Percentiles rank a stretch among this genome's conserved stretches.
These are phyloP conservation scores for Penicillium diatomitis DNA, from an alignment of 495 filamentous ascomycete genomes.

Conservation along the genomic window DNA sequence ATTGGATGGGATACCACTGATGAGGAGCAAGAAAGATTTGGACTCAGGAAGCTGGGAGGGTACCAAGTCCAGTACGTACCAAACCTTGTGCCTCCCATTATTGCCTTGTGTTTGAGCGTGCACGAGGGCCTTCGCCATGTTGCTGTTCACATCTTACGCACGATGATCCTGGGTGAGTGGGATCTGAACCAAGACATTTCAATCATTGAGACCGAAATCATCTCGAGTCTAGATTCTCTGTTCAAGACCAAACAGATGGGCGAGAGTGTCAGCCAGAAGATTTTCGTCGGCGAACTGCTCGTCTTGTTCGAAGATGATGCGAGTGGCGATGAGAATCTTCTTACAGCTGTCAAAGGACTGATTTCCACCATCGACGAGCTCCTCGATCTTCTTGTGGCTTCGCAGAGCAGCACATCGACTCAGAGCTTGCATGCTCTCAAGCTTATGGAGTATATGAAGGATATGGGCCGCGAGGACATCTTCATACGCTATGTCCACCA, in stretches of 20 bases:
- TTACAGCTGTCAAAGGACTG: constrained; percentile 64
- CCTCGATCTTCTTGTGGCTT: constrained; percentile 85
- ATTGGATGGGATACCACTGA: constrained; percentile 90
- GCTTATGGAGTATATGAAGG: constrained; percentile 92
- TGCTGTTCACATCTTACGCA: constrained; percentile 86
- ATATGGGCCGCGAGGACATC: constrained; percentile 96
- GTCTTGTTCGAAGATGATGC: constrained; percentile 69
- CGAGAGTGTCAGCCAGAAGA: constrained; percentile 83
- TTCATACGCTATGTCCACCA: constrained; percentile 96
- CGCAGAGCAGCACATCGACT: constrained; percentile 68
- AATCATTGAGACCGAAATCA: constrained; percentile 91
- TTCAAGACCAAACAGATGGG: constrained; percentile 84
- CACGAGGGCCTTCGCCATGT: constrained; percentile 85
- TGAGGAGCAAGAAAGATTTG: constrained; percentile 66
- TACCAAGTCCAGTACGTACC: constrained; percentile 99
- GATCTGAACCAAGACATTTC: constrained; percentile 87
- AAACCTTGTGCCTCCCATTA: constrained; percentile 78
- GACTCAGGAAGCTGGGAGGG: constrained; percentile 77
- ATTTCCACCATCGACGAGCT: constrained; percentile 82
- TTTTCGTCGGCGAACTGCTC: constrained; percentile 81
- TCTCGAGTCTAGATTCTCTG: constrained; percentile 84
- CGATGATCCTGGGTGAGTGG: constrained; percentile 99
- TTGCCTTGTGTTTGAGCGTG: constrained; percentile 89
- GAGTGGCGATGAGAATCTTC: constrained; percentile 61
- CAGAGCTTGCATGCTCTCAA: constrained; percentile 83